A percentile compares a stretch with the other conserved stretches of the same genome.
phyloP scores from a whole-genome alignment of 1,139 yeast genomes.

The Blastobotrys proliferans region DNA sequence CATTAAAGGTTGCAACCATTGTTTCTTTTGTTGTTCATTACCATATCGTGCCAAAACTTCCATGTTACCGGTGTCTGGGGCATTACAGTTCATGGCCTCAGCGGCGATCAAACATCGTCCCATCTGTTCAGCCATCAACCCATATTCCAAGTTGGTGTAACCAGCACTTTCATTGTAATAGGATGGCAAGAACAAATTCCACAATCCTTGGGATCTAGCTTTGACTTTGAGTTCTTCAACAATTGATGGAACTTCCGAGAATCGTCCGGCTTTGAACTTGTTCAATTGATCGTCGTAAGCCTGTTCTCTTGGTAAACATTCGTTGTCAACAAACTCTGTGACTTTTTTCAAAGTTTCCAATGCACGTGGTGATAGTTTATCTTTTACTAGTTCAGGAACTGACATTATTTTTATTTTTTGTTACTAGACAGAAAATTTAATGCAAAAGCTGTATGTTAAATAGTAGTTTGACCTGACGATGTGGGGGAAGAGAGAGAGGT shows the following conservation, averaged over 20 bases:
- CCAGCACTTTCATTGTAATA: conserved; percentile 62
- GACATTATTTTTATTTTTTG: conserved; percentile 8
- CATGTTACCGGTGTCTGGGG: conserved; percentile 79
- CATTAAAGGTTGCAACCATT: conserved; percentile 55
- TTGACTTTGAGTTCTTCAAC: conserved; percentile 51
- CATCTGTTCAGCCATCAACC: conserved; percentile 64
- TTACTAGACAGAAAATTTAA: too few relatives aligned
- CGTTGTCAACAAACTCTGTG: conserved; percentile 54
- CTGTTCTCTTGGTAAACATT: conserved; percentile 57
- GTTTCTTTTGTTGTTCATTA: conserved; percentile 46
- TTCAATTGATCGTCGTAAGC: conserved; percentile 43
- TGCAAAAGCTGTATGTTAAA: too few relatives aligned
- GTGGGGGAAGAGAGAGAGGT: not conserved
- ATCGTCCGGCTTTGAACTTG: conserved; percentile 43
- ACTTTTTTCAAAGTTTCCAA: conserved; percentile 48
- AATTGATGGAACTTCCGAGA: conserved; percentile 49
- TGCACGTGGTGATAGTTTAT: conserved; percentile 47
- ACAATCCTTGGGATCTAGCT: conserved; percentile 55
- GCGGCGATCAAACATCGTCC: conserved; percentile 58
- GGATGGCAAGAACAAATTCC: conserved; percentile 62
- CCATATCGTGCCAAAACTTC: conserved; percentile 64
- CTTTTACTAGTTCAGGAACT: conserved; percentile 40
- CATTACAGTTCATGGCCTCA: conserved; percentile 54
- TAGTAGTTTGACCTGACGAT: not conserved
- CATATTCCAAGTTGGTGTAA: conserved; percentile 62